Percentiles rank a stretch among this genome's conserved stretches.
Evolutionary conservation across 371 early-diverging fungal species (phyloP).

Genomic region (Umbelopsis sp.): DNA sequence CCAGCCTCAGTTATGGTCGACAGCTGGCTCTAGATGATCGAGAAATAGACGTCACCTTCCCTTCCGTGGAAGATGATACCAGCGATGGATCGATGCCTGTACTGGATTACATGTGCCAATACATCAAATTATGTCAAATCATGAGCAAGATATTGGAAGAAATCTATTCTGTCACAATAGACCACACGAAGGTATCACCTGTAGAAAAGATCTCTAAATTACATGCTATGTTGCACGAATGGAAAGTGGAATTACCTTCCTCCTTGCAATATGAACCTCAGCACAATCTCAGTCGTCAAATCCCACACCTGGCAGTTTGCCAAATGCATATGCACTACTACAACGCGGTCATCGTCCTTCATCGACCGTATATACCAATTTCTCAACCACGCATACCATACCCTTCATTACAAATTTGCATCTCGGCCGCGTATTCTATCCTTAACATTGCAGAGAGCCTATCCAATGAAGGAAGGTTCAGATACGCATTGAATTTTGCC

Average conservation of each 20-base stretch:
- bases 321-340: conserved; percentile 52
- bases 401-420: conserved; percentile 48
- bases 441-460: conserved; percentile 39
- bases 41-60: conserved; percentile 53
- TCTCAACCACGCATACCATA: conserved; percentile 33
- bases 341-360: conserved; percentile 45
- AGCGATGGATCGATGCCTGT: conserved; percentile 27
- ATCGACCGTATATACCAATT: conserved; percentile 48
- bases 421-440: conserved; percentile 44
- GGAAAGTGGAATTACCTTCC: conserved; percentile 49
- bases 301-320: conserved; percentile 28
- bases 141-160: conserved; percentile 51
- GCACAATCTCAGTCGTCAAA: conserved; percentile 20
- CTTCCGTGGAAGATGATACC: conserved; percentile 46
- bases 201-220: conserved; percentile 42
- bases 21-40: conserved; percentile 46
- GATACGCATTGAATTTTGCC: conserved; percentile 25
- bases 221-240: conserved; percentile 44
- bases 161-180: conserved; percentile 46
- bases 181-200: conserved; percentile 30
- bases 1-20: conserved; percentile 47
- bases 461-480: conserved; percentile 23
- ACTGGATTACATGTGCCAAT: conserved; percentile 39
- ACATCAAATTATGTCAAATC: conserved; percentile 45
- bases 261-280: conserved; percentile 41